Evolutionary conservation across 495 filamentous ascomycete genomes (phyloP), one percentile per base, ranked within the genome.

Genomic region (Margaritispora aquatica): DNA sequence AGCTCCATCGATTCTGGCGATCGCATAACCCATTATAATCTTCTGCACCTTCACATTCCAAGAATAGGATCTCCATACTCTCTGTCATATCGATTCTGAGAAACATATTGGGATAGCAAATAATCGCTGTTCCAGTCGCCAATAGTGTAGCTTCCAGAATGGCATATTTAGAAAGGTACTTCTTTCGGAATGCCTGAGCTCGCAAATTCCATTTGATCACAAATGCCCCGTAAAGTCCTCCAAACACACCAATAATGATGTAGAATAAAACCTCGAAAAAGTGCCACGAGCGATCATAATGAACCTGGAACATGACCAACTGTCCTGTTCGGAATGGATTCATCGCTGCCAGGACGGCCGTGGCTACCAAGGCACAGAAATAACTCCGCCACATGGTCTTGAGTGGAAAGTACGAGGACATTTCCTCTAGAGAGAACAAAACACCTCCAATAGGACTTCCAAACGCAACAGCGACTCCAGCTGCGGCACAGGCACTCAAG

Each of bases 301-400:
- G 83, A 64, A 98, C 94, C 68, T 96, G 90, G 74, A 98, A 98
- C 94, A 98, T 98, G 80, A 98, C 94, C 38, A 98, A 80, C 66
- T 97, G 95, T n/a, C 94, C 94, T 1, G 94, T 98, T 55, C 94
- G 78, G 70, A 98, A 98, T 29, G 94, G 94, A 66, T 98, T 98
- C 88, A 98, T 95, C 34, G 88, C 89, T 72, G 94, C 90, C 21
- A 98, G 74, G 1, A 96, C 90, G 26, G 92, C 90, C 7, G 95
- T 98, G 21, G 95, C 95, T 15, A 98, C 94, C 57, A 98, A 74
- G 34, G 95, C 95, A 72, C 94, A 98, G 69, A 97, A 98, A 71
- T 97, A 98, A 67, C 90, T 96, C 61, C 94, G 80, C 94, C 95
- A 97, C 75, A 98, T 86, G 9, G 94, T 98, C 71, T 97, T 98